Evolutionary conservation across 768 basidiomycete species (phyloP).

Genomic region (Tubosaeta sp.): DNA sequence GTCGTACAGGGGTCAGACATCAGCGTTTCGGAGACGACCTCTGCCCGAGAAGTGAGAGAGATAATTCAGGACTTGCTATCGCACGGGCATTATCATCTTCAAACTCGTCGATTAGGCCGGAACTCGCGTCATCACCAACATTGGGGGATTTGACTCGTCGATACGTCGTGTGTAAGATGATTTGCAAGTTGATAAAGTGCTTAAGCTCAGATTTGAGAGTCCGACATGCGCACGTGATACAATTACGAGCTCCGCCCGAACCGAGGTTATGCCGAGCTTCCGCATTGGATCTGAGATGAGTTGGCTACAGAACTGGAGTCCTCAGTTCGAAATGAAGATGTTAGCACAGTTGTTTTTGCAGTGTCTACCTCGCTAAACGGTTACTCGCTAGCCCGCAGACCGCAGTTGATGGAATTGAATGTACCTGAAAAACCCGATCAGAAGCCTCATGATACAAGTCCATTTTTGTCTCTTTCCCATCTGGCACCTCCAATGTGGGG

Average conservation of each 20-base stretch:
- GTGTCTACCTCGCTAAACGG: not conserved
- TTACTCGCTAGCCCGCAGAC: not conserved
- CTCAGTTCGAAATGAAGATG: no score
- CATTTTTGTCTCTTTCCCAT: not conserved
- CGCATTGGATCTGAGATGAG: not conserved
- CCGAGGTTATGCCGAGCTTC: not conserved
- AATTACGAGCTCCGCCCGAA: not conserved
- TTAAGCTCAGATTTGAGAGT: no score
- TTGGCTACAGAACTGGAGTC: not conserved
- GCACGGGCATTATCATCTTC: conserved; percentile 31
- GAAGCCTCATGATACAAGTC: not conserved
- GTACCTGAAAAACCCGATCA: conserved; percentile 1
- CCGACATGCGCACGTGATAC: not conserved
- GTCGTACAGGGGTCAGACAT: conserved; percentile 53
- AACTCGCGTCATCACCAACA: no score
- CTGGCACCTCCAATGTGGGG: not conserved
- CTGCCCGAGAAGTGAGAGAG: conserved; percentile 33
- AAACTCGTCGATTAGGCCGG: no score
- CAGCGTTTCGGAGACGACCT: conserved; percentile 29
- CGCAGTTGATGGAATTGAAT: not conserved
- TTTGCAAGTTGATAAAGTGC: no score
- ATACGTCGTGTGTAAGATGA: no score
- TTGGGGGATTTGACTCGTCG: no score
- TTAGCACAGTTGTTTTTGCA: no score
- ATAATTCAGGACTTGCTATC: conserved; percentile 52